Conservation (phyloP, 176 grass and related monocot species). For the Avena eriantha region DNA sequence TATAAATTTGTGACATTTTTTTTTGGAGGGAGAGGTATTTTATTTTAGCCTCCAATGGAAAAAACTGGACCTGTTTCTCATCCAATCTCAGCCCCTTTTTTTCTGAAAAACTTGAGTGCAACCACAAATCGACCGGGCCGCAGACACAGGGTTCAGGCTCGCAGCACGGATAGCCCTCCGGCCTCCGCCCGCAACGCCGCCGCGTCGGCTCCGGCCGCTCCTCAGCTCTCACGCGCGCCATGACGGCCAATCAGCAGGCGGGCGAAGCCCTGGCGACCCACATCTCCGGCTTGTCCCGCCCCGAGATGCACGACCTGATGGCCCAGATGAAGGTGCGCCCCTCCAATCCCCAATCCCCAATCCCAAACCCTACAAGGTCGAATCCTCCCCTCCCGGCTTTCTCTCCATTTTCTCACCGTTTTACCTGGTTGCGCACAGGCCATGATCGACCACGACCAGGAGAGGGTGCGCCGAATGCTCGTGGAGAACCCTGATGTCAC, state of each 20-base stretch:
- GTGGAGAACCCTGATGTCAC: slow-evolving; percentile 90
- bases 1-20: no score
- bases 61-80: background rate
- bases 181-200: slow-evolving; percentile 1
- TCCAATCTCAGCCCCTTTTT: background rate
- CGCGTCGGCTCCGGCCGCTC: slow-evolving; percentile 13
- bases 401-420: background rate
- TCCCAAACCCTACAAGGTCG: slow-evolving; percentile 46
- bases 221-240: slow-evolving; percentile 15
- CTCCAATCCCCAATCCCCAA: slow-evolving; percentile 27
- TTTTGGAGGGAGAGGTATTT: no score
- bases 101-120: no score
- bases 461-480: slow-evolving; percentile 86
- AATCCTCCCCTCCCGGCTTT: background rate
- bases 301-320: slow-evolving; percentile 91
- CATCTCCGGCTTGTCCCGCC: slow-evolving; percentile 73
- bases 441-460: slow-evolving; percentile 81
- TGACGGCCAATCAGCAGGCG: slow-evolving; percentile 66
- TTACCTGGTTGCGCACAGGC: slow-evolving; percentile 50
- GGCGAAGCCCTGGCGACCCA: slow-evolving; percentile 69
- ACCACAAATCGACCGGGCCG: background rate
- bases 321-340: slow-evolving; percentile 77
- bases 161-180: background rate
- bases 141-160: background rate
- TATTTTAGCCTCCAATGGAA: no score